phyloP scores from a whole-genome alignment of 345 rosid species.

The Firmiana major region DNA sequence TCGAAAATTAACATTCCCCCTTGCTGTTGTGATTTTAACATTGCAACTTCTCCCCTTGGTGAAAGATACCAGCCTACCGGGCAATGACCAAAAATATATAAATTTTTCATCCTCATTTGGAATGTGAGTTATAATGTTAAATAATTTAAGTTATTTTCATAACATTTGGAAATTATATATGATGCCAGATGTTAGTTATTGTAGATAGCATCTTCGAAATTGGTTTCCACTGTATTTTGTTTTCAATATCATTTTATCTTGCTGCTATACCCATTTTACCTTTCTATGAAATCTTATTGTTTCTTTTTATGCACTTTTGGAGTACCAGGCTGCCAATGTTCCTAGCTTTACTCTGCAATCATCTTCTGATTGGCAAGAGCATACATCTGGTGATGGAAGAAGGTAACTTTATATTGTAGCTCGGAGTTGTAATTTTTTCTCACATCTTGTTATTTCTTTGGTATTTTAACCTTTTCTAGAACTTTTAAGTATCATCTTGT shows the following conservation, averaged over 20 bases:
- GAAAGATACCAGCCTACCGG: not conserved
- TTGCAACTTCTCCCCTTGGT: not conserved
- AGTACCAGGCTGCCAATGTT: slow-evolving; percentile 36
- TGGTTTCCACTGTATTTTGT: slow-evolving; percentile 2
- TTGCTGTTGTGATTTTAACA: not conserved
- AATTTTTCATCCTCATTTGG: not conserved
- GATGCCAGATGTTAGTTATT: not conserved
- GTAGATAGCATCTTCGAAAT: not conserved
- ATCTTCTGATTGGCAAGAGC: slow-evolving; percentile 93
- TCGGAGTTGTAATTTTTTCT: not conserved
- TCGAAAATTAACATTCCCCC: not conserved
- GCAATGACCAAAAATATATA: not conserved
- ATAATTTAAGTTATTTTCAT: not conserved
- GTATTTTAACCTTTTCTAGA: not conserved
- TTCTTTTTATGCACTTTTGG: slow-evolving; percentile 5
- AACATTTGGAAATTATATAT: not conserved
- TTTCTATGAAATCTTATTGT: not conserved
- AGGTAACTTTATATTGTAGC: slow-evolving; percentile 46
- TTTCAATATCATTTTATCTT: not conserved
- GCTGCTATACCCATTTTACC: not conserved
- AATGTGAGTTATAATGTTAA: not conserved
- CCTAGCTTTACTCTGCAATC: slow-evolving; percentile 46
- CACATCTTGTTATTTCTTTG: not conserved
- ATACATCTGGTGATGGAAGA: slow-evolving; percentile 80
- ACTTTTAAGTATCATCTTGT: not conserved